These are phyloP conservation scores for Gnaphalium uliginosum DNA, from an alignment of 129 eudicot genomes.

Conservation along the genomic window DNA sequence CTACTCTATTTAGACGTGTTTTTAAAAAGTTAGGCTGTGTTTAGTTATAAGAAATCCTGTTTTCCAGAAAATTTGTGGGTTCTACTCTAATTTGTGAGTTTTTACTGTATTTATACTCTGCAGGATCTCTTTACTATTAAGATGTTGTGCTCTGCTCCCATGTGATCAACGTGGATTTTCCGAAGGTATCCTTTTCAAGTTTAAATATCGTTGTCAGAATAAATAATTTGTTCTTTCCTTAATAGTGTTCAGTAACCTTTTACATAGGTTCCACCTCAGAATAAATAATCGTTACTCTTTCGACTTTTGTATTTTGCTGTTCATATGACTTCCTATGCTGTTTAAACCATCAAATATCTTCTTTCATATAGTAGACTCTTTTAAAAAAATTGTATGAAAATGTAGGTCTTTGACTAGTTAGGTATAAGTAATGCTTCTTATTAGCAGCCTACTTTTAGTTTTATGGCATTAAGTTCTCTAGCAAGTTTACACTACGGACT, in stretches of 20 bases:
- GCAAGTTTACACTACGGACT: background rate
- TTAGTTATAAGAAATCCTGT: no score
- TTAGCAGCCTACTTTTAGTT: background rate
- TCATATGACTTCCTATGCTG: no score
- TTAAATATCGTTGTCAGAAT: background rate
- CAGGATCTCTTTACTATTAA: conserved; percentile 60
- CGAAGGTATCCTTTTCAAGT: background rate
- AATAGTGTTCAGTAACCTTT: background rate
- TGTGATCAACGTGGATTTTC: conserved; percentile 24
- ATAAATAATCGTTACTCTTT: background rate
- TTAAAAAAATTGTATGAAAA: background rate
- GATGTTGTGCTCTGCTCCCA: conserved; percentile 7
- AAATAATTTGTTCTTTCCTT: background rate
- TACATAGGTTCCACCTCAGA: background rate
- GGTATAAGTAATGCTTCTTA: no score
- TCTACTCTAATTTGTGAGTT: no score
- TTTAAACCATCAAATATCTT: no score
- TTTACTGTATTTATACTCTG: background rate
- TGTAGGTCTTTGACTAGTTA: background rate
- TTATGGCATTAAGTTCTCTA: background rate
- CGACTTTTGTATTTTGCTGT: no score
- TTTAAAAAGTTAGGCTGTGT: no score
- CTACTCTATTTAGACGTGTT: no score
- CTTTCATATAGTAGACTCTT: background rate
- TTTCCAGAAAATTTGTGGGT: no score